Conservation (phyloP, 345 rosid species). For the Syzygium aromaticum region DNA sequence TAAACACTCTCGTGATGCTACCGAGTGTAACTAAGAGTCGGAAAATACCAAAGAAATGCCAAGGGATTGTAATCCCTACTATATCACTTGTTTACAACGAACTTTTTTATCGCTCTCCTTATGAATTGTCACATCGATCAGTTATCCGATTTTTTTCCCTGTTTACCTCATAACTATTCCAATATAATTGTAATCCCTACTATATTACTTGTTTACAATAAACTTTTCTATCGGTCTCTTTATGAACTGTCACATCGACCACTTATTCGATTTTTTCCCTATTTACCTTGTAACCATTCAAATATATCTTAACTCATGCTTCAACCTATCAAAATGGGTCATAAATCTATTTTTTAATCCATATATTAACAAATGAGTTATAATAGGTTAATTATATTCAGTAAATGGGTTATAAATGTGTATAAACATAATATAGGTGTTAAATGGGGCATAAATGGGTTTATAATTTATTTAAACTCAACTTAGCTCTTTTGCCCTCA, state of each 20-base stretch:
- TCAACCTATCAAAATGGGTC: too few species aligned
- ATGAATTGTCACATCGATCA: neutral
- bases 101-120: rapidly evolving
- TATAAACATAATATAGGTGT: too few species aligned
- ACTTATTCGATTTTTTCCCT: neutral
- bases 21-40: neutral
- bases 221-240: rapidly evolving
- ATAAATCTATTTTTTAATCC: too few species aligned
- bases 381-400: too few species aligned
- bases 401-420: too few species aligned
- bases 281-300: neutral
- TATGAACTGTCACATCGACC: neutral
- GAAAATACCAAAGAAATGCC: neutral
- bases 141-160: rapidly evolving
- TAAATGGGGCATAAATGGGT: too few species aligned
- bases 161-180: neutral
- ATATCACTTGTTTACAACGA: neutral
- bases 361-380: too few species aligned
- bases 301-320: neutral
- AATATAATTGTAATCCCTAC: neutral
- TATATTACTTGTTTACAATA: neutral
- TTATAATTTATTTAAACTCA: too few species aligned
- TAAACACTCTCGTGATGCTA: too few species aligned
- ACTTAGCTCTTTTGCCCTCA: too few species aligned
- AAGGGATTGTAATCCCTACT: neutral